Percentiles rank a stretch among this genome's conserved stretches.
These are phyloP conservation scores for Cucumis variabilis DNA, from an alignment of 331 rosid species.

Conservation along the genomic window DNA sequence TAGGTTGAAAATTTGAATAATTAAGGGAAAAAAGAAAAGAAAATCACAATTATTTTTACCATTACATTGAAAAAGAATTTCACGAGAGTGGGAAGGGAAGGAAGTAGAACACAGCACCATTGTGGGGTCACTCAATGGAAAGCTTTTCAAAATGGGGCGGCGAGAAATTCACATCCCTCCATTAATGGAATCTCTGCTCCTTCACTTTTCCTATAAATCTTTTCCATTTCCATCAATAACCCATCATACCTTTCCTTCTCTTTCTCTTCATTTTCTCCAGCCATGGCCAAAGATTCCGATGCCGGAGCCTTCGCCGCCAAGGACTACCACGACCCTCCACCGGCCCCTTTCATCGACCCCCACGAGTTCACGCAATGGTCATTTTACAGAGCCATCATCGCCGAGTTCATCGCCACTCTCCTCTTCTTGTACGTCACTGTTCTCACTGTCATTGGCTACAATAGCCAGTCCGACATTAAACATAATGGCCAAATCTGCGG, in stretches of 20 bases:
- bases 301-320: constrained; percentile 41
- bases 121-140: neutral
- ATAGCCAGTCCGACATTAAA: constrained; percentile 37
- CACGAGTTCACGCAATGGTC: constrained; percentile 72
- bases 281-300: constrained; percentile 48
- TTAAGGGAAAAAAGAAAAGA: too few relatives aligned
- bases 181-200: neutral
- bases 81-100: neutral
- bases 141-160: constrained; percentile 15
- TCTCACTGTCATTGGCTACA: constrained; percentile 84
- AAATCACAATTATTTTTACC: too few relatives aligned
- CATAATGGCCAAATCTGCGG: constrained; percentile 42
- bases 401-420: constrained; percentile 92
- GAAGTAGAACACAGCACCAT: neutral
- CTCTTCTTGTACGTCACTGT: constrained; percentile 78
- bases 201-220: neutral
- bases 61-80: neutral
- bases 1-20: too few relatives aligned
- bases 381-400: constrained; percentile 82
- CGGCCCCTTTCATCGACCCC: constrained; percentile 61
- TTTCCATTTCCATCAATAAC: neutral
- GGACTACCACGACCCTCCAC: constrained; percentile 93
- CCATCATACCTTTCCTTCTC: neutral
- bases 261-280: neutral
- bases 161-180: neutral